phyloP scores from a whole-genome alignment of 768 basidiomycete genomes.

The Leccinellum luteum region DNA sequence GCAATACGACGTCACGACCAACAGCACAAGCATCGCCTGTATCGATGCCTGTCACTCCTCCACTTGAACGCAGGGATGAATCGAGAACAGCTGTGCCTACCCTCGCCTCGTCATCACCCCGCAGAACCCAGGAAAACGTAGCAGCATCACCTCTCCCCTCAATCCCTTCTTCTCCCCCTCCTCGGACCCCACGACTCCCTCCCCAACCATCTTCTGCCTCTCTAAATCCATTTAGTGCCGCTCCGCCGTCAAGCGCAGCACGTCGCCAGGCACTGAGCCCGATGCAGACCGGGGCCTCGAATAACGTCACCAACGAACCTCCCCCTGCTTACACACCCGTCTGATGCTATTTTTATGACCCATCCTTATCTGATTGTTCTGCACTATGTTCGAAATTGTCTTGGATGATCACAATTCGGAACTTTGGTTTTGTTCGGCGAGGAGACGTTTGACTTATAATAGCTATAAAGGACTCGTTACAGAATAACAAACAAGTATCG shows the following conservation, averaged over 20 bases:
- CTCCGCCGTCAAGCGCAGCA: neutral
- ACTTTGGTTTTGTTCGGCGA: neutral
- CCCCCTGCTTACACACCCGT: conserved; percentile 29
- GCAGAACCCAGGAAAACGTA: neutral
- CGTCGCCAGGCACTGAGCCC: conserved; percentile 4
- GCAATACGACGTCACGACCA: neutral
- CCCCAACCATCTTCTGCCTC: neutral
- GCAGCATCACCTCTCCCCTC: neutral
- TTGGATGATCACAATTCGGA: neutral
- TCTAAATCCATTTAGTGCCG: neutral
- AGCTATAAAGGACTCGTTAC: neutral
- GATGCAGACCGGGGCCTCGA: conserved; percentile 13
- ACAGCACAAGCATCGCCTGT: neutral
- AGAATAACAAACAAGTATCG: conserved; percentile 4
- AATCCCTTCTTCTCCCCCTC: neutral
- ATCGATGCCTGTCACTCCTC: neutral
- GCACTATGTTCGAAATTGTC: neutral
- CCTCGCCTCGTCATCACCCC: neutral
- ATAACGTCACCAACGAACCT: conserved; percentile 11
- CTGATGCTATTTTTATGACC: conserved; percentile 1
- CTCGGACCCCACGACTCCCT: neutral
- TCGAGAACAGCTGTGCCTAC: neutral
- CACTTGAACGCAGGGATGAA: neutral
- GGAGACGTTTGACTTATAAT: neutral
- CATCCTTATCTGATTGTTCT: neutral